Percentiles rank a stretch among this genome's conserved stretches.
Conservation (phyloP, 1,284 basidiomycete species). For the Cronartium quercuum region DNA sequence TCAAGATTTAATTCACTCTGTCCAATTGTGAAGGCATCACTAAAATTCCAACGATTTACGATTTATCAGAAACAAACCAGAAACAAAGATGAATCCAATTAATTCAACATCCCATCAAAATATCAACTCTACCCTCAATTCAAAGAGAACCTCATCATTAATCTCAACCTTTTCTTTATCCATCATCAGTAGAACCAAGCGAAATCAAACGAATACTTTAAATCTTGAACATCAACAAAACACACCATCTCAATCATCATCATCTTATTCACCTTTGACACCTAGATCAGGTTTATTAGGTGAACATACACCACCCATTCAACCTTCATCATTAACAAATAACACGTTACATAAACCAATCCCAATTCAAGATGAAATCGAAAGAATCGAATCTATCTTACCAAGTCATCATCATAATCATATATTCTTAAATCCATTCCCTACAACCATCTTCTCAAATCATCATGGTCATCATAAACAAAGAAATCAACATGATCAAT, state of each 20-base stretch:
- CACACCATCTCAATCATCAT: not conserved
- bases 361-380: too few species aligned
- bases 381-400: too few species aligned
- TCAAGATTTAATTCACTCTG: too few species aligned
- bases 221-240: not conserved
- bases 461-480: not conserved
- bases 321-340: too few species aligned
- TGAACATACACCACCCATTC: too few species aligned
- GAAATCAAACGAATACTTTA: not conserved
- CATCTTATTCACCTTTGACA: too few species aligned
- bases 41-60: too few species aligned
- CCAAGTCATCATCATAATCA: not conserved
- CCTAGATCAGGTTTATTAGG: too few species aligned
- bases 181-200: not conserved
- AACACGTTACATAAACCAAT: too few species aligned
- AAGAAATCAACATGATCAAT: not conserved
- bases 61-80: not conserved
- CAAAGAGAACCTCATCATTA: not conserved
- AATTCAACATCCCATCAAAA: not conserved
- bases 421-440: not conserved
- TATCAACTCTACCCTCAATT: not conserved
- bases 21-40: too few species aligned
- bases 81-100: not conserved
- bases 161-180: not conserved
- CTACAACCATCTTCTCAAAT: not conserved